Conservation (phyloP, 2,329 filamentous ascomycete species). For the Endoconidiophora polonica region DNA sequence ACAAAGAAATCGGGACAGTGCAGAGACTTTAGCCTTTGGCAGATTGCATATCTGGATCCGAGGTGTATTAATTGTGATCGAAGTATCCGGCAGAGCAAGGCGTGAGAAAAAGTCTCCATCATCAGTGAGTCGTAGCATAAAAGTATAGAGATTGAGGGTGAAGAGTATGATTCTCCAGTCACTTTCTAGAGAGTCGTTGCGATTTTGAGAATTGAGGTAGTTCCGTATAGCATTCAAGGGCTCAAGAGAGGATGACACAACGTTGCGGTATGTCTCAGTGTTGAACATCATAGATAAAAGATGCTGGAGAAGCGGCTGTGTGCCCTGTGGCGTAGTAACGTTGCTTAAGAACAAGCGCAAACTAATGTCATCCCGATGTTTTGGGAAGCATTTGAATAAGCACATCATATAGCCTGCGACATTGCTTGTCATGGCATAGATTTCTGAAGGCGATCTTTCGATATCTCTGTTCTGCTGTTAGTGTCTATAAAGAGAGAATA, state of each 20-base stretch:
- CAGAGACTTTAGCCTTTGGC: conserved; percentile 51
- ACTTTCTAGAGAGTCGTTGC: conserved; percentile 19
- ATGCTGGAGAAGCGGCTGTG: conserved; percentile 53
- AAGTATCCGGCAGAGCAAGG: conserved; percentile 21
- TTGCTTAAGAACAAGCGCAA: conserved; percentile 84
- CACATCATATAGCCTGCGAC: conserved; percentile 73
- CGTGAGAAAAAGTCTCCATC: conserved; percentile 84
- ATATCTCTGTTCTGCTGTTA: background rate
- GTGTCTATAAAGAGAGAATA: background rate
- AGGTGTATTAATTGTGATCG: conserved; percentile 23
- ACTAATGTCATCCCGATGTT: conserved; percentile 68
- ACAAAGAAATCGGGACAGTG: conserved; percentile 70
- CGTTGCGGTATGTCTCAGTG: conserved; percentile 20
- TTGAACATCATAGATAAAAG: conserved; percentile 54
- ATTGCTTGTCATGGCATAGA: conserved; percentile 28
- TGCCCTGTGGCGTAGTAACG: conserved; percentile 27
- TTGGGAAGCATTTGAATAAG: conserved; percentile 69
- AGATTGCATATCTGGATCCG: conserved; percentile 49
- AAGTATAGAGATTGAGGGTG: conserved; percentile 87
- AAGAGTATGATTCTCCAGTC: conserved; percentile 84
- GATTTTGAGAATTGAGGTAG: background rate
- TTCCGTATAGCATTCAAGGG: background rate
- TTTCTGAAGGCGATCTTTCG: conserved; percentile 27
- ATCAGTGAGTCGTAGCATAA: conserved; percentile 81
- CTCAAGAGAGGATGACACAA: conserved; percentile 2